Base-by-base conservation (phyloP, 805 yeast genomes). In the Saccharomycopsis synnaedendra region DNA sequence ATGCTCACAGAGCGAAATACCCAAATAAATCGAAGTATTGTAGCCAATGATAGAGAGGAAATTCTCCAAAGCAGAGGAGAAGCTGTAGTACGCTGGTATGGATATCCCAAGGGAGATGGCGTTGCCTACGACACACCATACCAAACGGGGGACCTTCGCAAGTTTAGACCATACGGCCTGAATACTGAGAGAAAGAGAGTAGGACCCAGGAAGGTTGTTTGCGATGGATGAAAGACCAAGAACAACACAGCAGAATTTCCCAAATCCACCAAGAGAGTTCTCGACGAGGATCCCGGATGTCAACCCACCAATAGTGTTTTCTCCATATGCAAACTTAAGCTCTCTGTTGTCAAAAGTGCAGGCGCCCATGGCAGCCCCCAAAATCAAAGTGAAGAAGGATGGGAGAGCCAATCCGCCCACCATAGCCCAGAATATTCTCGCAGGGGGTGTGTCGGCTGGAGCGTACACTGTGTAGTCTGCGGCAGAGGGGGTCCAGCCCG, bases 401-500 rank as follows among this genome's bases (percentile, higher is more conserved):
- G 96, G 94, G 53, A 76, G 55, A 48, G 70, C 65, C 58, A 86
- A 71, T 56, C 95, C 95, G 39, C 65, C 52, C 50, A 75, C 63
- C 48, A 87, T 77, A 54, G 79, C 73, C 48, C 74, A 63, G 68
- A 85, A 87, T 47, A 86, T 70, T 60, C 70, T 80, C 60, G 56
- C 54, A 42, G 76, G 68, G 64, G 74, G 75, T 54, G 81, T 77
- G 58, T 75, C 72, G 57, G 75, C 68, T 55, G 84, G 85, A 74
- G 84, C 85, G 69, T 86, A 89, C 39, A 83, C 88, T 42, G 95
- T 85, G 67, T 88, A 89, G 67, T 88, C 97, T 43, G 95, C 78
- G 31, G 96, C 93, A 57, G 81, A 86, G n/a, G 96, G 82, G 47
- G 94, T 78, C 97, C 97, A 88, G 53, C 96, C 96, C 46, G 95